These are phyloP conservation scores for Mediolabrus comicus DNA, from an alignment of 108 stramenopile genomes.

Conservation along the genomic window DNA sequence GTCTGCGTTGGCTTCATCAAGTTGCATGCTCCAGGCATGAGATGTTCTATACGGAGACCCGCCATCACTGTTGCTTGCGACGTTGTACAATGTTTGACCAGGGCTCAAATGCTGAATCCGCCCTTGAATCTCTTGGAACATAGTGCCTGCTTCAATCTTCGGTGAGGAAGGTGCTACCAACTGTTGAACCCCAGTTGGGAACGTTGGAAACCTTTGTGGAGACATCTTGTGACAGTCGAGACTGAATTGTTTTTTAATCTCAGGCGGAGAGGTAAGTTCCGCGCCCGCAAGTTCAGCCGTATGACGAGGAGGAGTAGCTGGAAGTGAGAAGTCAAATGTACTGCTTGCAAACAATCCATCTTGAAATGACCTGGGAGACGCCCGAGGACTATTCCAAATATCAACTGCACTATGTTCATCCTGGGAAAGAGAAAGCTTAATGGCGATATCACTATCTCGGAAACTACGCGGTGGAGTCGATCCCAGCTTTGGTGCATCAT, in stretches of 20 bases:
- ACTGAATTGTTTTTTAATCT: background rate
- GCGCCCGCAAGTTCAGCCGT: background rate
- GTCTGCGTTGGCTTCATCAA: background rate
- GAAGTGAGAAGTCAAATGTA: background rate
- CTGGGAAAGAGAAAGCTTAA: background rate
- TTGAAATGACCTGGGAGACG: background rate
- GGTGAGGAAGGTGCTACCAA: background rate
- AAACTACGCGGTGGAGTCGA: background rate
- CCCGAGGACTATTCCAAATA: background rate
- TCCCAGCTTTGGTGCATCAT: background rate
- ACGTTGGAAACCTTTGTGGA: background rate
- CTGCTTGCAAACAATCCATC: background rate
- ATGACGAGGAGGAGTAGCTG: background rate
- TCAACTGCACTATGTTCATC: background rate
- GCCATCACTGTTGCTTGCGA: conserved; percentile 24
- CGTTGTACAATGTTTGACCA: conserved; percentile 37
- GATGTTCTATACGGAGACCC: background rate
- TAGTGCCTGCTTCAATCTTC: background rate
- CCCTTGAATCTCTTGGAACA: conserved; percentile 5
- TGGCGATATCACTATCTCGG: background rate
- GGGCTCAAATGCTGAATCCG: conserved; percentile 34
- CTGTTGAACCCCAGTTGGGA: background rate
- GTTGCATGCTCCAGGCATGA: background rate
- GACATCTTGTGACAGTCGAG: background rate
- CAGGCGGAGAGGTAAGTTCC: background rate